Conservation (phyloP, 768 basidiomycete species). For the Heimioporus sp. region DNA sequence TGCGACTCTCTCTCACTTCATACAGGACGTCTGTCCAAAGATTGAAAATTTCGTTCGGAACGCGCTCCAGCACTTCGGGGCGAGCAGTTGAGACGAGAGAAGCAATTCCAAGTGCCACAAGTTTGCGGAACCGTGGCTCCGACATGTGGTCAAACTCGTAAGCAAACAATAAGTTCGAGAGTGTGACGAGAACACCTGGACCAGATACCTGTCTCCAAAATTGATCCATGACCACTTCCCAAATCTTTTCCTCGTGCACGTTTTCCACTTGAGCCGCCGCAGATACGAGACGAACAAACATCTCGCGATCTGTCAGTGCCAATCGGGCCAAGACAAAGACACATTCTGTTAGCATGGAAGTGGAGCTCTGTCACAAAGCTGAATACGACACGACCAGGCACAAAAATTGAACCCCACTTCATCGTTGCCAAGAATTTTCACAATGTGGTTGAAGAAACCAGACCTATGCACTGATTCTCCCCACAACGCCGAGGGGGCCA, state of each 20-base stretch:
- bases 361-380: slow-evolving; percentile 25
- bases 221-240: slow-evolving; percentile 68
- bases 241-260: slow-evolving; percentile 52
- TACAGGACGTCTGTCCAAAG: slow-evolving; percentile 89
- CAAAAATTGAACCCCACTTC: slow-evolving; percentile 46
- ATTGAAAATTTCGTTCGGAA: slow-evolving; percentile 77
- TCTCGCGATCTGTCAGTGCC: slow-evolving; percentile 57
- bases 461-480: slow-evolving; percentile 70
- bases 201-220: slow-evolving; percentile 78
- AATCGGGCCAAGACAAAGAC: slow-evolving; percentile 76
- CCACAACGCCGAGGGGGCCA: slow-evolving; percentile 64
- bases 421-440: slow-evolving; percentile 61
- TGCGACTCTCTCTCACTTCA: slow-evolving; percentile 74
- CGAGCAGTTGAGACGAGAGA: slow-evolving; percentile 73
- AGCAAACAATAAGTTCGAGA: neutral
- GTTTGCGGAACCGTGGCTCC: slow-evolving; percentile 79
- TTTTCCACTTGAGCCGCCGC: slow-evolving; percentile 51
- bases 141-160: slow-evolving; percentile 87
- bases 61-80: slow-evolving; percentile 65
- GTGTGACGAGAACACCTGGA: neutral
- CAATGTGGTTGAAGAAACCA: slow-evolving; percentile 64
- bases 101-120: slow-evolving; percentile 80
- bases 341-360: slow-evolving; percentile 57
- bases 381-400: slow-evolving; percentile 3
- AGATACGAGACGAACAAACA: slow-evolving; percentile 71